Percentiles rank a stretch among this genome's conserved stretches.
These are phyloP conservation scores for Pythium biforme DNA, from an alignment of 352 stramenopile genomes.

Conservation along the genomic window DNA sequence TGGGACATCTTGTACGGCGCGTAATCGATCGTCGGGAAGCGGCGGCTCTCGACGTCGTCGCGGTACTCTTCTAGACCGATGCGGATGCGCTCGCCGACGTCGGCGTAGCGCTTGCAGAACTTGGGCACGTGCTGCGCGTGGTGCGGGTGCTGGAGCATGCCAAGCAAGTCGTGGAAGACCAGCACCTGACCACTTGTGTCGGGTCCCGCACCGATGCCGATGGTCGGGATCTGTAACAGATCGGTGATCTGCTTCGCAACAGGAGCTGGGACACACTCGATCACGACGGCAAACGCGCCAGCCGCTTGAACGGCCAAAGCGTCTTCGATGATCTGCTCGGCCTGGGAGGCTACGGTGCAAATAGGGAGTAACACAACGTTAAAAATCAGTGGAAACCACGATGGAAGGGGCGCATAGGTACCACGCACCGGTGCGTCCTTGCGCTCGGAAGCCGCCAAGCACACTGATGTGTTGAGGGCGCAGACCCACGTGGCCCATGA, in stretches of 20 bases:
- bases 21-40: constrained; percentile 94
- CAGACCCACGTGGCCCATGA: constrained; percentile 98
- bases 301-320: constrained; percentile 94
- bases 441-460: constrained; percentile 95
- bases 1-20: constrained; percentile 94
- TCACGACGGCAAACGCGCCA: constrained; percentile 93
- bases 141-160: constrained; percentile 98
- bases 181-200: constrained; percentile 95
- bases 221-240: constrained; percentile 96
- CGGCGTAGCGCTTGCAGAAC: constrained; percentile 98
- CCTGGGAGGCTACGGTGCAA: constrained; percentile 78
- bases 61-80: constrained; percentile 95
- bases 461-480: constrained; percentile 96
- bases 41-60: constrained; percentile 93
- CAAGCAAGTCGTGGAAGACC: constrained; percentile 98
- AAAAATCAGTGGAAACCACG: neutral
- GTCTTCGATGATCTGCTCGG: constrained; percentile 95
- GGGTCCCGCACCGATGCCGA: constrained; percentile 96
- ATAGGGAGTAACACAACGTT: neutral
- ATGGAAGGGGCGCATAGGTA: neutral
- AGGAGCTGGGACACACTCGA: constrained; percentile 82
- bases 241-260: constrained; percentile 95
- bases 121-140: constrained; percentile 95
- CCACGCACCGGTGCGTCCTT: constrained; percentile 90
- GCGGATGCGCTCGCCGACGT: constrained; percentile 93